Evolutionary conservation across 1,284 basidiomycete species (phyloP).

Genomic region (Ganoderma meredithae): DNA sequence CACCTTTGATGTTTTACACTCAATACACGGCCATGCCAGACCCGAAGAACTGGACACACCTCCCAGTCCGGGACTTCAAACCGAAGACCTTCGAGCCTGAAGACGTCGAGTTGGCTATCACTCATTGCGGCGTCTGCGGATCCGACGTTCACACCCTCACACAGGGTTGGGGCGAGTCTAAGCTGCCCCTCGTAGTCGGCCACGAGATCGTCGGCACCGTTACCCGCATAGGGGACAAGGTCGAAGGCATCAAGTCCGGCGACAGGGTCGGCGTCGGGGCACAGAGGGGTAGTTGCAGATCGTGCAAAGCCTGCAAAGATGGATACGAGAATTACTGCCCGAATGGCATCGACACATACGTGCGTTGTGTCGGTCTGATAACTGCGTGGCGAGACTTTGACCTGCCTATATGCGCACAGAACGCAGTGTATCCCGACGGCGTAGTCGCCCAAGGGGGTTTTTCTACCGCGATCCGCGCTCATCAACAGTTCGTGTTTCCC

Average conservation of each 20-base stretch:
- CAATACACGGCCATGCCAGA: slow-evolving; percentile 13
- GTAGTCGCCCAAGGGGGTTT: slow-evolving; percentile 68
- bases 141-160: slow-evolving; percentile 62
- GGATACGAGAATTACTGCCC: slow-evolving; percentile 64
- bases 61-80: slow-evolving; percentile 48
- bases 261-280: slow-evolving; percentile 74
- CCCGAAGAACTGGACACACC: slow-evolving; percentile 47
- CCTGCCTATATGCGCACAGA: slow-evolving; percentile 21
- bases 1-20: not conserved
- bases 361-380: slow-evolving; percentile 5
- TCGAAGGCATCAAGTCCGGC: slow-evolving; percentile 64
- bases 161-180: slow-evolving; percentile 55
- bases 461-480: slow-evolving; percentile 69
- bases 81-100: slow-evolving; percentile 44
- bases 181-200: slow-evolving; percentile 51
- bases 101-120: slow-evolving; percentile 48
- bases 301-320: slow-evolving; percentile 60
- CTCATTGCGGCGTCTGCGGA: slow-evolving; percentile 52
- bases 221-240: slow-evolving; percentile 59
- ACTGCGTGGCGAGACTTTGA: not conserved
- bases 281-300: slow-evolving; percentile 59
- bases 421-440: slow-evolving; percentile 51
- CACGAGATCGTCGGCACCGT: slow-evolving; percentile 74
- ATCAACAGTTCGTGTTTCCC: slow-evolving; percentile 74
- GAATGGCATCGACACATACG: slow-evolving; percentile 37